phyloP scores from a whole-genome alignment of 2,329 filamentous ascomycete genomes.

The Diplodia sapinea region DNA sequence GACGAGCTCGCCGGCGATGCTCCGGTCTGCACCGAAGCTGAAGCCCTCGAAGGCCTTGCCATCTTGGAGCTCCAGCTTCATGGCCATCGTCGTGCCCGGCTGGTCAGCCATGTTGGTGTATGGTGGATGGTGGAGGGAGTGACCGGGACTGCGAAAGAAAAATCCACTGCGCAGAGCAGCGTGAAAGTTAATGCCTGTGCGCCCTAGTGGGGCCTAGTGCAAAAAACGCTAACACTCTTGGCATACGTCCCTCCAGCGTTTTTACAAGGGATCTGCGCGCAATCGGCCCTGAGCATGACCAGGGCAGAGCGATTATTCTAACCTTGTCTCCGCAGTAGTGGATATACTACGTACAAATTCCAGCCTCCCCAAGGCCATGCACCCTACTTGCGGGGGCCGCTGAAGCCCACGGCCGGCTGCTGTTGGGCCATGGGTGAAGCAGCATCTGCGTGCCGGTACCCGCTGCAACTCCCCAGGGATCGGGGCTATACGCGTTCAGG shows the following conservation, averaged over 20 bases:
- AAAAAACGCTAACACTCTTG: no score
- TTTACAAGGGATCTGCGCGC: not conserved
- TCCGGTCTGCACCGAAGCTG: conserved; percentile 95
- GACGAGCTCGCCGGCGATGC: conserved; percentile 93
- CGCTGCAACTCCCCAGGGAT: not conserved
- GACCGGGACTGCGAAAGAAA: not conserved
- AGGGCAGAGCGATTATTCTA: no score
- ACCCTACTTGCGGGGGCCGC: no score
- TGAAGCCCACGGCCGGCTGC: no score
- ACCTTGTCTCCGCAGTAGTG: no score
- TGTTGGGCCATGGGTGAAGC: no score
- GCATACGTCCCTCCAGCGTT: not conserved
- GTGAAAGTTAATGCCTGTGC: no score
- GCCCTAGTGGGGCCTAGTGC: no score
- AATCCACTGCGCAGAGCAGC: no score
- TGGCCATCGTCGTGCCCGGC: conserved; percentile 37
- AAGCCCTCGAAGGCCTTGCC: conserved; percentile 89
- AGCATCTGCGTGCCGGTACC: not conserved
- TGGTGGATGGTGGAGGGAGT: conserved; percentile 6
- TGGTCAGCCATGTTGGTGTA: conserved; percentile 25
- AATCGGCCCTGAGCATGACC: conserved; percentile 1
- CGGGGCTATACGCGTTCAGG: not conserved
- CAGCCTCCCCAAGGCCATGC: no score
- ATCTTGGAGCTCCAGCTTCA: conserved; percentile 92
- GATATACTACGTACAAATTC: no score